Evolutionary conservation across 345 rosid genomes (phyloP).

Genomic region (Gossypium longicalyx): DNA sequence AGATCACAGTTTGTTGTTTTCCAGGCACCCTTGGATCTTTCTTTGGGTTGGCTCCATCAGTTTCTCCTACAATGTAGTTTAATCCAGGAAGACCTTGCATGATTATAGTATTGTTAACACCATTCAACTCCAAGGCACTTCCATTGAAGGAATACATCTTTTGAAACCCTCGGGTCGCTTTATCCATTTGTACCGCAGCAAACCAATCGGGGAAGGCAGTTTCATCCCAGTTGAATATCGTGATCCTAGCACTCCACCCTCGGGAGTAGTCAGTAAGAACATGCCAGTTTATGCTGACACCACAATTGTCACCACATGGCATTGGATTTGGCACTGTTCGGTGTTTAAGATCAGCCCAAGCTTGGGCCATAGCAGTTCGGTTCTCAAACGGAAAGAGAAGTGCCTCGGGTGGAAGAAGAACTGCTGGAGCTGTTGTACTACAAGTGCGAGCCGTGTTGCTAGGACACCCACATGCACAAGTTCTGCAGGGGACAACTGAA

Average conservation of each 20-base stretch:
- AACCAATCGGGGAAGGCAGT: constrained; percentile 81
- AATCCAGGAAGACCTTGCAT: constrained; percentile 79
- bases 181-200: constrained; percentile 58
- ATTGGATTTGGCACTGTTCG: constrained; percentile 54
- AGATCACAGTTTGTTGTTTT: constrained; percentile 83
- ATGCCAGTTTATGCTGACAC: constrained; percentile 94
- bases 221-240: constrained; percentile 91
- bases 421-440: constrained; percentile 61
- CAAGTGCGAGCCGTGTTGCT: constrained; percentile 49
- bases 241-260: constrained; percentile 86
- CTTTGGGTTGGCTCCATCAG: constrained; percentile 50
- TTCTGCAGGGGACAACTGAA: constrained; percentile 68
- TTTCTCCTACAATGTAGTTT: constrained; percentile 72
- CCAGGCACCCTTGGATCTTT: constrained; percentile 83
- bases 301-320: constrained; percentile 92
- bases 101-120: constrained; percentile 54
- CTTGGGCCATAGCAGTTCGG: constrained; percentile 47
- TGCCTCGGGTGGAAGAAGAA: constrained; percentile 76
- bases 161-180: constrained; percentile 66
- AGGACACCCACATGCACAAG: constrained; percentile 91
- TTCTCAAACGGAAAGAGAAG: constrained; percentile 84
- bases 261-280: constrained; percentile 59
- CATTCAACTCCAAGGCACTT: constrained; percentile 32
- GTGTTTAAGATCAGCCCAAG: constrained; percentile 72
- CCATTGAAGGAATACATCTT: constrained; percentile 81